phyloP scores from a whole-genome alignment of 345 rosid species.

The Schrenkiella parvula region DNA sequence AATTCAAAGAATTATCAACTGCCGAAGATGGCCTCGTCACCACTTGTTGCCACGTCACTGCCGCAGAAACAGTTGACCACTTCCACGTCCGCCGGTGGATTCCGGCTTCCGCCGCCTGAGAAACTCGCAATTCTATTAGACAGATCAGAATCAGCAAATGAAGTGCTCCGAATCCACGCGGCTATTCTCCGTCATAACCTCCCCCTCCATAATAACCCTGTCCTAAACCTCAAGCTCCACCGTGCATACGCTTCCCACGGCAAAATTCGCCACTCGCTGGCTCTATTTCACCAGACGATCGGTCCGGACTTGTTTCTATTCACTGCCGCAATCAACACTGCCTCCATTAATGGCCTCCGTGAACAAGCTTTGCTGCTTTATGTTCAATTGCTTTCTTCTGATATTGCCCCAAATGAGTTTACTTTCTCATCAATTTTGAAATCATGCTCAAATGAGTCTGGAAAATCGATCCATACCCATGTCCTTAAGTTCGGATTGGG shows the following conservation, averaged over 20 bases:
- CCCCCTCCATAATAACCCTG: constrained; percentile 38
- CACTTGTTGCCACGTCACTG: constrained; percentile 24
- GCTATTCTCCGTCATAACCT: constrained; percentile 62
- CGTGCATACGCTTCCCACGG: constrained; percentile 71
- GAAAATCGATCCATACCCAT: constrained; percentile 46
- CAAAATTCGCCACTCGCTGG: constrained; percentile 43
- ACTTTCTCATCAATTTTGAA: constrained; percentile 71
- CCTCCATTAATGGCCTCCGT: constrained; percentile 37
- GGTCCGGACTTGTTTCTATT: constrained; percentile 55
- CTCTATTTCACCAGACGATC: constrained; percentile 47
- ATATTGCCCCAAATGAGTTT: constrained; percentile 55
- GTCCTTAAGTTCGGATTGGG: constrained; percentile 59
- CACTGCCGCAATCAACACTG: constrained; percentile 57
- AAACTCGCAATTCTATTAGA: constrained; percentile 48
- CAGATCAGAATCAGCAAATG: constrained; percentile 38
- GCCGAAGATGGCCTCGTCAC: constrained; percentile 37
- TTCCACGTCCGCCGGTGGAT: neutral
- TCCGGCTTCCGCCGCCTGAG: constrained; percentile 35
- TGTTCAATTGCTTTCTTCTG: constrained; percentile 42
- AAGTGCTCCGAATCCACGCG: constrained; percentile 66
- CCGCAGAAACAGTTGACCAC: constrained; percentile 6
- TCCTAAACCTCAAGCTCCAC: constrained; percentile 73
- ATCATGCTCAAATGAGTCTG: constrained; percentile 47
- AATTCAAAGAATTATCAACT: neutral
- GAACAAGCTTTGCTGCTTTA: constrained; percentile 46